phyloP scores from a whole-genome alignment of 2,329 filamentous ascomycete genomes.

The Seiridium cupressi region DNA sequence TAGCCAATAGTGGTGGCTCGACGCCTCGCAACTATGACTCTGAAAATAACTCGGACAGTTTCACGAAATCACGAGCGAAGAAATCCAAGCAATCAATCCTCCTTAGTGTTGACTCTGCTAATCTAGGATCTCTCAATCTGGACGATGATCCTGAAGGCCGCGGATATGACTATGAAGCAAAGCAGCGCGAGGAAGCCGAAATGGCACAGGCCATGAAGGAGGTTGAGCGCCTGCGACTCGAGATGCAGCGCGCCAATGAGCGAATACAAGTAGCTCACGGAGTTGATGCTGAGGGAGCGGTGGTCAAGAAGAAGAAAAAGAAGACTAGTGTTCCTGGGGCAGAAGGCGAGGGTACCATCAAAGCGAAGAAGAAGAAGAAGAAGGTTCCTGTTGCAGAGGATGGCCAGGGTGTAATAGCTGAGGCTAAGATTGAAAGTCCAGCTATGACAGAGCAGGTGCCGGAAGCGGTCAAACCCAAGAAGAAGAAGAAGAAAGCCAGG shows the following conservation, averaged over 20 bases:
- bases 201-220: slow-evolving; percentile 87
- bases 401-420: slow-evolving; percentile 16
- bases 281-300: slow-evolving; percentile 62
- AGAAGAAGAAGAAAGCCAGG: slow-evolving; percentile 48
- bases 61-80: slow-evolving; percentile 46
- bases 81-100: slow-evolving; percentile 61
- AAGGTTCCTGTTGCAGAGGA: slow-evolving; percentile 30
- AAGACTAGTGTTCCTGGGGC: slow-evolving; percentile 36
- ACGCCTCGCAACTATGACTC: slow-evolving; percentile 53
- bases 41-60: slow-evolving; percentile 47
- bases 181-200: slow-evolving; percentile 77
- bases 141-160: slow-evolving; percentile 43
- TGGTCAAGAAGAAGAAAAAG: slow-evolving; percentile 68
- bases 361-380: slow-evolving; percentile 47
- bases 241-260: slow-evolving; percentile 85
- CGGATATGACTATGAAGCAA: slow-evolving; percentile 59
- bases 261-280: slow-evolving; percentile 69
- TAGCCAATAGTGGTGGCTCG: slow-evolving; percentile 50
- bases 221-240: slow-evolving; percentile 79
- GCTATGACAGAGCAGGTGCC: neutral
- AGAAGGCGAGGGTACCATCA: slow-evolving; percentile 14
- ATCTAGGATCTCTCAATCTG: slow-evolving; percentile 70
- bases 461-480: slow-evolving; percentile 36
- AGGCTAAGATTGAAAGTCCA: neutral
- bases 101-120: slow-evolving; percentile 84